phyloP scores from a whole-genome alignment of 2,329 filamentous ascomycete species.

The Raffaelea albimanens region DNA sequence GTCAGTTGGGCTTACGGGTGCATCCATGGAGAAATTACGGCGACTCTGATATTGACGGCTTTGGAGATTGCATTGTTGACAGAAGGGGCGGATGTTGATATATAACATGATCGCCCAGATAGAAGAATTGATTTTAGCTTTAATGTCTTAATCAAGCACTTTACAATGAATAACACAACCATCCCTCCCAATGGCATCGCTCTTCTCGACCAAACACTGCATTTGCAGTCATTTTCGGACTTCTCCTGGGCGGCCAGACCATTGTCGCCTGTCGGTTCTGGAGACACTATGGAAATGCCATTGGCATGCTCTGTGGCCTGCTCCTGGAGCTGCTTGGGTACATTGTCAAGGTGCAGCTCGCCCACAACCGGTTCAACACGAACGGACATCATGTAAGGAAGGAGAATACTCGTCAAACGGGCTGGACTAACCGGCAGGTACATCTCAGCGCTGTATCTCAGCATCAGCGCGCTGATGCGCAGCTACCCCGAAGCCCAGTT shows the following conservation, averaged over 20 bases:
- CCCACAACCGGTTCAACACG: conserved; percentile 10
- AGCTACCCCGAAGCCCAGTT: conserved; percentile 3
- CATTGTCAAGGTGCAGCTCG: conserved; percentile 12
- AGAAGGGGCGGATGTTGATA: too few species aligned
- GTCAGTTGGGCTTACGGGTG: too few species aligned
- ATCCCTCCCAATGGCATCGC: conserved; percentile 9
- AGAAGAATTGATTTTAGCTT: too few species aligned
- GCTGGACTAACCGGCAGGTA: conserved; percentile 10
- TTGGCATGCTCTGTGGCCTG: conserved; percentile 14
- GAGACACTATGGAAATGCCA: conserved; percentile 12
- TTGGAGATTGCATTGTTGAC: too few species aligned
- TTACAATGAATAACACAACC: too few species aligned
- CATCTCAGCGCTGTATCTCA: conserved; percentile 13
- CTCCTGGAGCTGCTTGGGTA: conserved; percentile 14
- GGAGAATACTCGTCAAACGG: too few species aligned
- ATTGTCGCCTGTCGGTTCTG: conserved; percentile 6
- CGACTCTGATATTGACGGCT: too few species aligned
- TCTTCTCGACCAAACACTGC: conserved; percentile 6
- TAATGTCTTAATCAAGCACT: too few species aligned
- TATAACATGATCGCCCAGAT: too few species aligned
- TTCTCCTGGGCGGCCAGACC: conserved; percentile 2
- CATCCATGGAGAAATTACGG: neutral
- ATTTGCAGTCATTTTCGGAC: conserved; percentile 6
- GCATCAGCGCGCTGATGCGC: conserved; percentile 11
- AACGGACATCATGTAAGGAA: conserved; percentile 13